Conservation (phyloP, 2,329 filamentous ascomycete species). For the Didymella segeticola region DNA sequence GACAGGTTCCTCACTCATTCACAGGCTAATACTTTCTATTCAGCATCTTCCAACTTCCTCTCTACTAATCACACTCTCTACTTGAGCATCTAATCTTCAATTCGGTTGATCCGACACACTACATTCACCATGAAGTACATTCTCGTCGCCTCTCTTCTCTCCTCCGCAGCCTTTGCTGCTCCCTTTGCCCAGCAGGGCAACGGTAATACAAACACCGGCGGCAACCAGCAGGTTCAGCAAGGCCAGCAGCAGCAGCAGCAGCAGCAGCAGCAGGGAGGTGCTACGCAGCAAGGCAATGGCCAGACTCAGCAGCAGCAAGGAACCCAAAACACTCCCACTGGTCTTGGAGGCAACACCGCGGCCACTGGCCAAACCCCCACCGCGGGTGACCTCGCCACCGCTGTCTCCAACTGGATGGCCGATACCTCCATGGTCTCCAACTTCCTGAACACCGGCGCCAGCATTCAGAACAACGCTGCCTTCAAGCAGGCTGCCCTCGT, state of each 20-base stretch:
- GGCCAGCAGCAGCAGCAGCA: constrained; percentile 13
- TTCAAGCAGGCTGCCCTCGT: constrained; percentile 48
- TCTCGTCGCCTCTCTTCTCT: constrained; percentile 43
- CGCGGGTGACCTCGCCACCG: constrained; percentile 40
- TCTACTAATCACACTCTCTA: constrained; percentile 11
- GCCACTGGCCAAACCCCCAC: constrained; percentile 34
- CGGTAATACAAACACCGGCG: constrained; percentile 21
- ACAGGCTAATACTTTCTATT: constrained; percentile 35
- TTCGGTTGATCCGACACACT: constrained; percentile 26
- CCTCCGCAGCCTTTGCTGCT: constrained; percentile 41
- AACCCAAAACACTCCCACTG: constrained; percentile 16
- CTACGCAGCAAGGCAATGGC: constrained; percentile 15
- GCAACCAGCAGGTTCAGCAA: constrained; percentile 4
- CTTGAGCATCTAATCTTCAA: constrained; percentile 18
- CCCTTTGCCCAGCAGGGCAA: constrained; percentile 36
- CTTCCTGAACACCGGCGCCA: constrained; percentile 45
- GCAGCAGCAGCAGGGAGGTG: constrained; percentile 4
- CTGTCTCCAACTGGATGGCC: constrained; percentile 47
- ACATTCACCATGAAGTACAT: constrained; percentile 46
- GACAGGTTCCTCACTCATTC: constrained; percentile 41
- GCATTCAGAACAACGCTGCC: constrained; percentile 42
- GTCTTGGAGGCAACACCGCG: constrained; percentile 21
- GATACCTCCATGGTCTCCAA: constrained; percentile 49
- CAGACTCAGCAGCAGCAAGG: constrained; percentile 17
- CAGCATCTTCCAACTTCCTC: constrained; percentile 23